These are phyloP conservation scores for Miscanthus sacchariflorus DNA, from an alignment of 202 grass and related monocot species.

Conservation along the genomic window DNA sequence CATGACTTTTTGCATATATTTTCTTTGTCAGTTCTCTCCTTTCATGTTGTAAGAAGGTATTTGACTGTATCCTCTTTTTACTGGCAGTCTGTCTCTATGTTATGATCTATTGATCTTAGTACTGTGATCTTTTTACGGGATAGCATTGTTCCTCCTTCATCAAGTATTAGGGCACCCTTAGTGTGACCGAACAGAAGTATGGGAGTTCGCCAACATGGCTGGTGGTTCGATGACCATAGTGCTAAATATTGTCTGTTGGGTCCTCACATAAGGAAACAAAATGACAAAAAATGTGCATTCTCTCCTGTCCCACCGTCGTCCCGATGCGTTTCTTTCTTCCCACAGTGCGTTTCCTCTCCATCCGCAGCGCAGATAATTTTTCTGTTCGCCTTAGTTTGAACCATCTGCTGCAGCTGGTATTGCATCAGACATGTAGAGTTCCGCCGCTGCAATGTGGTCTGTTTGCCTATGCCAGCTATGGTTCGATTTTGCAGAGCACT, in stretches of 20 bases:
- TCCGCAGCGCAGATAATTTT: background rate
- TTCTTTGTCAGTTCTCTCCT: background rate
- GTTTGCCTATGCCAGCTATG: background rate
- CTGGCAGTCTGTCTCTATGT: constrained; percentile 6
- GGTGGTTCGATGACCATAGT: background rate
- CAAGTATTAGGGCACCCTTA: background rate
- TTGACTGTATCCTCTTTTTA: too few species aligned
- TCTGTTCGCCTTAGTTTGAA: background rate
- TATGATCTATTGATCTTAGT: background rate
- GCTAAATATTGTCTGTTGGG: background rate
- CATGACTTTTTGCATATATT: background rate
- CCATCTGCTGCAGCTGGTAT: background rate
- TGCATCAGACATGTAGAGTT: background rate
- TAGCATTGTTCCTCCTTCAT: background rate
- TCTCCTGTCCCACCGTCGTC: background rate
- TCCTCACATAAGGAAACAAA: background rate
- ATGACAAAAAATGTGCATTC: background rate
- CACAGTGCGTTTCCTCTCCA: background rate
- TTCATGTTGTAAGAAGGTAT: constrained; percentile 15
- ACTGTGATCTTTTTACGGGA: background rate
- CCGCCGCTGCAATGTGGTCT: background rate
- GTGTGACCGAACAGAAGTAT: background rate
- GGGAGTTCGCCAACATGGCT: background rate
- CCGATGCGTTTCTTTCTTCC: background rate
- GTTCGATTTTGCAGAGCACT: background rate